Evolutionary conservation across 129 eudicot genomes (phyloP), one percentile per base, ranked within the genome.

Genomic region (Logfia minima): DNA sequence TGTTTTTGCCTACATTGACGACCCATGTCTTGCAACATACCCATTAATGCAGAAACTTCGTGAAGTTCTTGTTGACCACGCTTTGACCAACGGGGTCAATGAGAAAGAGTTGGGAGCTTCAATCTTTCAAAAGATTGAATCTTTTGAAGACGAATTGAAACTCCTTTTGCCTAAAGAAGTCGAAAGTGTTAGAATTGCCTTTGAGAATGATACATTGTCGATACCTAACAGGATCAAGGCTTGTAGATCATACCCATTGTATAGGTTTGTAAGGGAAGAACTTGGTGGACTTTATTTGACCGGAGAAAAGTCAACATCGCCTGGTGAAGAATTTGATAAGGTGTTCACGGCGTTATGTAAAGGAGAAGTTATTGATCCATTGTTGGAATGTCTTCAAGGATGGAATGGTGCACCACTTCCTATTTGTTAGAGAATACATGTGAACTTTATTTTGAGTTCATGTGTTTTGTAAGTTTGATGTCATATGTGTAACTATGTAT

Each of bases 391-490:
- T 51, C 77, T 91, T 17, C 65, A 82, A 82, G 87, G 82, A 4
- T 91, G 97, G 97, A 82, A 88, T 70, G 97, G 97, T 26, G 87
- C 77, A n/a, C 97, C 97, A 62, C 88, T 91, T 17, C 97, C 97
- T 2, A 88, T 91, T n/a, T 83, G 79, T 77, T 91, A 88, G 75
- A 5, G 59, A 14, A 10, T 34, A 43, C 18, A 29, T 62, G 26
- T n/a, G n/a, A 59, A 61, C 7, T 70, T 39, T 29, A 53, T 31
- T 66, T 72, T 55, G 52, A 31, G 76, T 43, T 70, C n/a, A 60
- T 48, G 16, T 45, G 64, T 53, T 68, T 45, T 79, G 74, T 21
- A 32, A 65, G 62, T 66, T 22, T 77, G 17, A n/a, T 72, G 78
- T n/a, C 35, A 32, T 29, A 61, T 79, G 72, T 72, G 78, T 45